These are phyloP conservation scores for Exophiala dermatitidis DNA, from an alignment of 2,329 filamentous ascomycete species.

Conservation along the genomic window DNA sequence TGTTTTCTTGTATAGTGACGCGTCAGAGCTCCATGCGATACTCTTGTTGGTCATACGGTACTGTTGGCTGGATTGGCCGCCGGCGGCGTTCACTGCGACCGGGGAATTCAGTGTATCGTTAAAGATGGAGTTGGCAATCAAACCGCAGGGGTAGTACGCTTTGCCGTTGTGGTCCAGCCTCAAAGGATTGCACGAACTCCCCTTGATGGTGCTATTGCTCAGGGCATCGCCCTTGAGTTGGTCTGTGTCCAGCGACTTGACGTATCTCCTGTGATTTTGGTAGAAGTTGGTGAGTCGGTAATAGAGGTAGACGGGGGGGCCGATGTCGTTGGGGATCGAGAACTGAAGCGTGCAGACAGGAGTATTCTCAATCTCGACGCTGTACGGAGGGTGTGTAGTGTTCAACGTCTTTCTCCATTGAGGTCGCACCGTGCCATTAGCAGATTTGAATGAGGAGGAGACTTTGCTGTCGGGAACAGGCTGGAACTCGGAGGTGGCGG, in stretches of 20 bases:
- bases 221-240: constrained; percentile 72
- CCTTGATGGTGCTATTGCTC: constrained; percentile 52
- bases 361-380: constrained; percentile 32
- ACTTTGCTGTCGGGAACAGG: constrained; percentile 54
- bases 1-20: constrained; percentile 65
- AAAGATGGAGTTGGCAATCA: constrained; percentile 95
- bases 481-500: constrained; percentile 45
- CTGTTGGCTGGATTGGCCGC: constrained; percentile 35
- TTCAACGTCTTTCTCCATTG: constrained; percentile 29
- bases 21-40: constrained; percentile 84
- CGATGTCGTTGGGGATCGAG: constrained; percentile 68
- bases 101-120: constrained; percentile 80
- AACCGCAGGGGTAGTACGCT: constrained; percentile 86
- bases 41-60: constrained; percentile 72
- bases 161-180: constrained; percentile 47
- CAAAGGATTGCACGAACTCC: constrained; percentile 70
- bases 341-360: constrained; percentile 67
- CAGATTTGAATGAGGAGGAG: constrained; percentile 63
- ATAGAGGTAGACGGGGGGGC: constrained; percentile 80
- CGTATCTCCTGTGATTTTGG: constrained; percentile 95
- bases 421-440: constrained; percentile 34
- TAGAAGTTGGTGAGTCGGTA: constrained; percentile 97
- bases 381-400: constrained; percentile 26
- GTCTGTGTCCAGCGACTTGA: constrained; percentile 74
- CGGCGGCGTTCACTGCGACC: constrained; percentile 49